Conservation (phyloP, 192 early-diverging fungal species). For the Podila epicladia region DNA sequence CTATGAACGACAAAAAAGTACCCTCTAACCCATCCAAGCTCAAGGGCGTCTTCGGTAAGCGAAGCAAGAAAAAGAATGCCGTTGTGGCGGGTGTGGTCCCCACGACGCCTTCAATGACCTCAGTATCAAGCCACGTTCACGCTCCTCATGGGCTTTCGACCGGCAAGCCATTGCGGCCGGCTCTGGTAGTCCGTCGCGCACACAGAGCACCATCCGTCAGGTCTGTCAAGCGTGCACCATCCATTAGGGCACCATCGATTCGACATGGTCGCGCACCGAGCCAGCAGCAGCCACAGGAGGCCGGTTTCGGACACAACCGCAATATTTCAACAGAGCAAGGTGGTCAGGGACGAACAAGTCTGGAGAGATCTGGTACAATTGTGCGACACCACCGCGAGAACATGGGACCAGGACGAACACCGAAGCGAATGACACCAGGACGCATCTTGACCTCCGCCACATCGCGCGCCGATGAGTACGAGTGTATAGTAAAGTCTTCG, state of each 20-base stretch:
- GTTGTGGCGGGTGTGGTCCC: background rate
- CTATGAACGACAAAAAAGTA: background rate
- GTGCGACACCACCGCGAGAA: no score
- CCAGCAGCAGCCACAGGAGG: background rate
- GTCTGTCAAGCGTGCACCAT: conserved; percentile 13
- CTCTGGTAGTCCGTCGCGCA: conserved; percentile 7
- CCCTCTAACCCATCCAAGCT: conserved; percentile 9
- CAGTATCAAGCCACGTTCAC: no score
- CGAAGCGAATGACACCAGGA: no score
- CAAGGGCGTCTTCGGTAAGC: conserved; percentile 33
- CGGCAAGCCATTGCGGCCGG: conserved; percentile 13
- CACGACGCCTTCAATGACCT: background rate
- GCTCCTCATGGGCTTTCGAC: background rate
- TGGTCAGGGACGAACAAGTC: background rate
- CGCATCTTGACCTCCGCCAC: background rate
- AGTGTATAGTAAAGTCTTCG: background rate
- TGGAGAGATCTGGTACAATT: background rate
- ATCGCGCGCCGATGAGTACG: conserved; percentile 22
- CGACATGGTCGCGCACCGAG: background rate
- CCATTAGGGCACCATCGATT: background rate
- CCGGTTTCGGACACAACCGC: background rate
- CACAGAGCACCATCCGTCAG: conserved; percentile 12
- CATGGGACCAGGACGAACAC: no score
- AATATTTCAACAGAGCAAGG: background rate
- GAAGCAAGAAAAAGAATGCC: conserved; percentile 12